Evolutionary conservation across 768 basidiomycete genomes (phyloP), one percentile per base, ranked within the genome.

Genomic region (Auriculariales sp.): DNA sequence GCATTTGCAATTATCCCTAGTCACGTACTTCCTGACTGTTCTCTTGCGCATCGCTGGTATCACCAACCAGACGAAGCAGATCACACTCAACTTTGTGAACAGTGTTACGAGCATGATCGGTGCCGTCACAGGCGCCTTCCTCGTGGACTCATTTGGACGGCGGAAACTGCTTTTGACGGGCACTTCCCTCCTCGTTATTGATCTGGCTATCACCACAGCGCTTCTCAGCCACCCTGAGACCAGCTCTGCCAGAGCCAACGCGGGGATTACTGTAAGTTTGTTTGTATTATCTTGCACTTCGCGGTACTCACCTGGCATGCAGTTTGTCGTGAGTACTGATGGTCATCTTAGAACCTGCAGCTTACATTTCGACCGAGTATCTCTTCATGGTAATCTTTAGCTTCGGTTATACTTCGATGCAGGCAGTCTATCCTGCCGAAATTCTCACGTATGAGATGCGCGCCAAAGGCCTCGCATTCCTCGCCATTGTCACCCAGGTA

Each of bases 391-490:
- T n/a, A n/a, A n/a, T n/a, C n/a, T 78, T 69, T 58, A 74, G 72
- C 3, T 72, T 74, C 54, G 75, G 75, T 44, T 75, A 70, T 70
- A 78, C 76, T 2, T 70, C 74, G 1, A 73, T 78, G 72, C 75
- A 78, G 67, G 73, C 70, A 2, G 60, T 76, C 12, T 77, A 76
- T 55, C 72, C 73, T 4, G 68, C 74, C 4, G 75, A 77, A 59
- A 71, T 75, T 9, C 62, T 78, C 5, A 61, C 64, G 9, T 76
- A 70, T 55, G 66, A 75, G 56, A 70, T 68, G 15, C 63, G 76
- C 51, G 71, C 73, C 2, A 76, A 77, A 22, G 31, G 71, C 27
- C 67, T 76, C 24, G 71, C 71, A 0, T 72, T 74, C 58, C 61
- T 73, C n/a, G 69, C 67, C 3, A 66, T 73, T 31, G 62, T 69